Base-by-base conservation (phyloP, 176 grass and related monocot species). In the Paspalum notatum region DNA sequence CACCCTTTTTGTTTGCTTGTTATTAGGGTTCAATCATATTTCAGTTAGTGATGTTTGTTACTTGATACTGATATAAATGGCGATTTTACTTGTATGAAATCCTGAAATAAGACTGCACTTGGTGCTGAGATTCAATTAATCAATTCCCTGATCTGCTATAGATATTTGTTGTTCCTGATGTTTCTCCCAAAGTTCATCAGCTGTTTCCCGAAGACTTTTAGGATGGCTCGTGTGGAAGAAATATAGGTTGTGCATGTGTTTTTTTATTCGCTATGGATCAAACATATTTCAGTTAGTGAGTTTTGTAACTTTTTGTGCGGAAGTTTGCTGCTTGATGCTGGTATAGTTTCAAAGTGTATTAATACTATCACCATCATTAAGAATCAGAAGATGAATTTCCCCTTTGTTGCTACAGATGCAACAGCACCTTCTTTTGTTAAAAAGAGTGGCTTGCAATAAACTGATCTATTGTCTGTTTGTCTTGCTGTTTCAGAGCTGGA, bases 401-500 rank as follows among this genome's bases (percentile, higher is more conserved):
- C 27, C 12, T 11, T 74, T 62, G 46, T 39, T 64, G 71, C 56
- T 75, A 47, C 55, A 26, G 15, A 43, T 15, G 75, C 8, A 73
- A 59, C 51, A 38, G 3, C 12, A n/a, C 49, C 37, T 25, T 9
- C 13, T 53, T 47, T 6, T 3, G 1, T 32, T 72, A 78, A 8
- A 26, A 46, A 56, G 64, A 54, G 6, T 75, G 9, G 11, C 0
- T 46, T 44, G 4, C 56, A 50, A 25, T 62, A 68, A 18, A 80
- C 63, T 41, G 66, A 49, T 72, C 16, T 63, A 71, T 77, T 77
- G 18, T 72, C 9, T 77, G 55, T 65, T 77, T 77, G 18, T 72
- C 9, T 77, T 77, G 44, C 14, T 38, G 81, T 85, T 89, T 85
- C 82, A 85, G 71, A 81, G 52, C 21, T 76, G 56, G 65, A 81